Evolutionary conservation across 163 green algal species (phyloP), one percentile per base, ranked within the genome.

Genomic region (Prototheca wickerhamii): DNA sequence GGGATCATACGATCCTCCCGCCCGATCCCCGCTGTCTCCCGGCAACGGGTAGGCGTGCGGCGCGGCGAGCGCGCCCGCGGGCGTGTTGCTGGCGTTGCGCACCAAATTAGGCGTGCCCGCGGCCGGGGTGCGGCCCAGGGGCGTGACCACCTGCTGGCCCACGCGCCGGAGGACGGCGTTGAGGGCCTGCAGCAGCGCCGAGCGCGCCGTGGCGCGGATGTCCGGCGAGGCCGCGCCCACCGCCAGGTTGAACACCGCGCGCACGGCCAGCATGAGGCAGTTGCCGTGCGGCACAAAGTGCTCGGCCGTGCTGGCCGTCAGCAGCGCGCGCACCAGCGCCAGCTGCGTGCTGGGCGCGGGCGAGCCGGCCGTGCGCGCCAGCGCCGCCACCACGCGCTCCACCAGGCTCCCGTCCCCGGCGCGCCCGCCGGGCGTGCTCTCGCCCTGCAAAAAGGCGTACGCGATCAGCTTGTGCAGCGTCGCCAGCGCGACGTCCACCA

Each of bases 381-480:
- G 78, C 46, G 86, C 69, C 20, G 63, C 60, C 33, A 94, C 85
- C 21, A 90, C 86, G 60, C 68, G 67, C 18, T 71, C 50, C 20
- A 84, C 68, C 0, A 79, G 49, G 32, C 64, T 83, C 29, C 31
- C 58, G 29, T 83, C 72, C 52, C 84, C 81, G 50, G 84, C 64
- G 2, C 70, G 60, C 0, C 82, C 84, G 30, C 60, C 67, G 28
- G 70, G 30, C 3, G 70, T 71, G 44, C 68, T 82, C 68, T 91
- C 82, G 4, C 72, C 88, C 51, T 94, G 84, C 53, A 96, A 74
- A 75, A 91, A 95, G 3, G 87, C 87, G 70, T 95, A 84, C 2
- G 86, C 83, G 15, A 96, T 84, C 60, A 95, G 78, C 77, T 94
- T 94, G 81, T 95, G 88, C 60, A 95, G 68, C 68, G 83, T 91